Base-by-base conservation (phyloP, 805 yeast genomes). In the Wickerhamomyces bisporus region DNA sequence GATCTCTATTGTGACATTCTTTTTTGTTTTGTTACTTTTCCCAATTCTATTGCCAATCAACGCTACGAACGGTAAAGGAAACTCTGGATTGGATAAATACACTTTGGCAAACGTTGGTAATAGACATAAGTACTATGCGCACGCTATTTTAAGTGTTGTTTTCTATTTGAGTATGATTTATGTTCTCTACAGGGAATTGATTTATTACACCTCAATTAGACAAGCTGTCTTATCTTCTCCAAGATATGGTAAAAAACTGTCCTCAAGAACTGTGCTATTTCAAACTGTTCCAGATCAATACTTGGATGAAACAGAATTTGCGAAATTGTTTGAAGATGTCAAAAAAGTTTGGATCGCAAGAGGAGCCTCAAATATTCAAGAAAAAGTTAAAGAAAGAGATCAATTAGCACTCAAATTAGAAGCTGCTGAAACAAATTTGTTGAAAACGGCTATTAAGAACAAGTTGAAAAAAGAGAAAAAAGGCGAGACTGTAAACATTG, bases 191-290 rank as follows among this genome's bases (percentile, higher is more conserved):
- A 70, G 97, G 43, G 98, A 91, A 61, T 65, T 88, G 49, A 75
- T 74, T 44, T 86, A 79, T 60, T 91, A 79, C 63, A 73, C 80
- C 41, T 80, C 93, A 3, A 64, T 86, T 50, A 75, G 94, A 49
- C 77, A 78, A 52, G 89, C 88, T 9, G 85, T 79, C 3, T 65
- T 87, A 40, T 72, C 96, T 2, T 75, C 95, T 9, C 95, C 96
- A 15, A 72, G 78, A 44, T 86, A 86, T 57, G 84, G 94, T 30
- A 70, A 73, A 42, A 79, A 77, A 49, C 60, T 85, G 26, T 73
- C 91, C 13, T 81, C 91, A 11, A 77, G 95, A 58, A 83, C 91
- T 2, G 86, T 91, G 2, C 68, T 91, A 35, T 79, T 89, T 60
- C 95, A 85, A 62, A 75, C 85, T 8, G 91, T 88, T 6, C 93